phyloP scores from a whole-genome alignment of 2,329 filamentous ascomycete genomes.

The Xylariaceae sp. region DNA sequence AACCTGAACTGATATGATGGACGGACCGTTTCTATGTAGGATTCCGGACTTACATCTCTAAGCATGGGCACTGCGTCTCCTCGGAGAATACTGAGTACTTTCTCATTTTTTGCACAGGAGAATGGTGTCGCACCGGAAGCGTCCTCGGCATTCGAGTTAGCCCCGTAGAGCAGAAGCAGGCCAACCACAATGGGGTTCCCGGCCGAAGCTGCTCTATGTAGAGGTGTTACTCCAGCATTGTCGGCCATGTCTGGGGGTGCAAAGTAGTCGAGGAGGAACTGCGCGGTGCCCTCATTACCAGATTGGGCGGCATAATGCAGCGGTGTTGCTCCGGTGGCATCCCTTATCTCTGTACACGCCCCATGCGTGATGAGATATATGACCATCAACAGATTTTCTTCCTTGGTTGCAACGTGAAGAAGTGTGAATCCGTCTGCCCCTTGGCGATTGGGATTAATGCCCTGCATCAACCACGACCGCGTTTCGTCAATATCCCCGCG shows the following conservation, averaged over 20 bases:
- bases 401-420: not conserved
- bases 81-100: not conserved
- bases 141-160: not conserved
- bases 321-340: not conserved
- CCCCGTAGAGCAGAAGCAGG: not conserved
- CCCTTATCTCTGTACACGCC: not conserved
- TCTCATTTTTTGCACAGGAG: not conserved
- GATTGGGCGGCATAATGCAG: not conserved
- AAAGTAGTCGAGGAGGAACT: not conserved
- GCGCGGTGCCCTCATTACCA: not conserved
- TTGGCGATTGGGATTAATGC: not conserved
- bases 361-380: not conserved
- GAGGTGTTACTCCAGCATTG: not conserved
- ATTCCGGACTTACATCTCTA: not conserved
- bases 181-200: not conserved
- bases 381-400: not conserved
- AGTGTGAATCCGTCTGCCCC: not conserved
- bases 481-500: not conserved
- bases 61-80: not conserved
- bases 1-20: too few species aligned
- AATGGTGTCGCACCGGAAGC: not conserved
- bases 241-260: not conserved
- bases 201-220: not conserved
- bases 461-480: not conserved
- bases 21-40: too few species aligned